Base-by-base conservation (phyloP, 2,329 filamentous ascomycete genomes). In the Phaeosphaeriaceae sp. region DNA sequence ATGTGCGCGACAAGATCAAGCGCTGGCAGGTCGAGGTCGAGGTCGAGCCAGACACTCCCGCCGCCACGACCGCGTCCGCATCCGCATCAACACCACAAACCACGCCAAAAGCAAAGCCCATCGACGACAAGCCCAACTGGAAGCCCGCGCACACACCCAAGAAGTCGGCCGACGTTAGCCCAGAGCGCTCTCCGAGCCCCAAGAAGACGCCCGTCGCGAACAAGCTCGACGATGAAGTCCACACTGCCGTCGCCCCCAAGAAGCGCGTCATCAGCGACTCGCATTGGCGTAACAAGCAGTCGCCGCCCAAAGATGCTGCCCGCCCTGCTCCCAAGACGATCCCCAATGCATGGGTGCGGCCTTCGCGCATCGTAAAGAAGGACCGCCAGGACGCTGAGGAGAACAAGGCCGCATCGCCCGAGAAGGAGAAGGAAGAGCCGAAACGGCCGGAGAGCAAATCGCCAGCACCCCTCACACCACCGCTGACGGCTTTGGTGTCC, bases 221-320 rank as follows among this genome's bases (percentile, higher is more conserved):
- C 51, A 77, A 79, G 56, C 69, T 82, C 48, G 76, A 82, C 51
- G 74, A 78, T 13, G 82, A 84, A 9, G 77, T 76, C 60, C 81
- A 73, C 73, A 81, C 79, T 68, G 83, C 79, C 73, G 88, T 83
- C 51, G 87, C 92, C 48, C 94, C 94, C 17, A 93, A 92, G 80
- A 97, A 97, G 83, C 88, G 94, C 63, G 92, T 98, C 54, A 88
- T 97, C 61, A 97, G 94, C 75, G 94, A 98, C 79, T 91, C 91
- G 55, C 92, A 97, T 79, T 98, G 94, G 91, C 76, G 77, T 58
- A 88, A 88, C 79, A 89, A 88, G 72, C 70, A 71, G 56, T 73
- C 75, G 5, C 73, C 74, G 28, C 71, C 73, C 4, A 78, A 78
- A 43, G 73, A 76, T 28, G 55, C 62, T 11, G 58, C 63, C 43